Percentiles rank a stretch among this genome's conserved stretches.
These are phyloP conservation scores for Tolypocladium tropicale DNA, from an alignment of 2,329 filamentous ascomycete genomes.

Conservation along the genomic window DNA sequence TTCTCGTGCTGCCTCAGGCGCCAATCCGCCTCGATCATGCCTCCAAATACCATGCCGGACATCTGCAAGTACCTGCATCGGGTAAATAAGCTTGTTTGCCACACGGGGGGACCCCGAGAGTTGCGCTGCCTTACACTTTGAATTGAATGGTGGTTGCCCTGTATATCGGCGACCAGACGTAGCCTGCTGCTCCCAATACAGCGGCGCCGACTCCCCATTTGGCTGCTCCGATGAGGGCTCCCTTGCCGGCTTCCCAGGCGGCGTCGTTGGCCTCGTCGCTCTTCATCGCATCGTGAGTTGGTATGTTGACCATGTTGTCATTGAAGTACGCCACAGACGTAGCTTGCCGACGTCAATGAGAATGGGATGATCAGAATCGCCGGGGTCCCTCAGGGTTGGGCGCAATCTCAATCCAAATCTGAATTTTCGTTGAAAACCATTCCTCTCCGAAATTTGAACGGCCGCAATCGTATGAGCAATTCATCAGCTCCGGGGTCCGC, in stretches of 20 bases:
- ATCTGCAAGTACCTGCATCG: conserved; percentile 62
- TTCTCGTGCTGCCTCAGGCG: conserved; percentile 59
- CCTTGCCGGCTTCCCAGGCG: conserved; percentile 60
- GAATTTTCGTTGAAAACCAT: neutral
- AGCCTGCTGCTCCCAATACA: conserved; percentile 51
- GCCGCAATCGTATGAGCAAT: neutral
- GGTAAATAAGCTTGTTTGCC: neutral
- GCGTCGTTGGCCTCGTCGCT: conserved; percentile 59
- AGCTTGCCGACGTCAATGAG: neutral
- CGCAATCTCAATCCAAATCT: neutral
- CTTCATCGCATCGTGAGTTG: conserved; percentile 45
- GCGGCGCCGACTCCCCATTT: conserved; percentile 65
- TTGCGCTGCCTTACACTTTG: conserved; percentile 51
- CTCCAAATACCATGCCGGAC: conserved; percentile 74
- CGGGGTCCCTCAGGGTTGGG: neutral
- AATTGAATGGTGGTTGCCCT: conserved; percentile 64
- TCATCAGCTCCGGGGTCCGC: neutral
- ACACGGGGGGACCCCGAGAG: neutral
- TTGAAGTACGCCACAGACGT: neutral
- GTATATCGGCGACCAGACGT: conserved; percentile 59
- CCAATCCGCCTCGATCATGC: conserved; percentile 65
- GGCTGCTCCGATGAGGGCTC: conserved; percentile 54
- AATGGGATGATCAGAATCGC: neutral
- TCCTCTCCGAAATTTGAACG: neutral
- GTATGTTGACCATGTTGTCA: conserved; percentile 22